phyloP scores from a whole-genome alignment of 208 protist species.

The Angomonas deanei region DNA sequence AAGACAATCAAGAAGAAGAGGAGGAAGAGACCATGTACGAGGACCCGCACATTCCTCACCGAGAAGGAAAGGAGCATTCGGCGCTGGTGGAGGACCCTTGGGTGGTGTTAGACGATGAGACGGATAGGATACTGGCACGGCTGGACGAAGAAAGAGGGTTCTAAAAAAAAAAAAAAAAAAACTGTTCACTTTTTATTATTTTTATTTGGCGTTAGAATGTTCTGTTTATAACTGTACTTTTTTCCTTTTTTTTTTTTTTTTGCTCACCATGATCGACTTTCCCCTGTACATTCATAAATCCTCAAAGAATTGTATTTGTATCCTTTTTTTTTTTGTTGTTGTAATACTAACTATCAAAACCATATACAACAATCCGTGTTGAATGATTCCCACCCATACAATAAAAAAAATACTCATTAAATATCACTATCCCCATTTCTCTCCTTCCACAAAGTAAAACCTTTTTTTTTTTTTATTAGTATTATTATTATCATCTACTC shows the following conservation, averaged over 20 bases:
- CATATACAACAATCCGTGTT: no score
- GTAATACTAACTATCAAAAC: background rate
- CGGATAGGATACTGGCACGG: constrained; percentile 39
- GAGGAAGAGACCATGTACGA: background rate
- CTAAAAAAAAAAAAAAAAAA: constrained; percentile 11
- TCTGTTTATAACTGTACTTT: background rate
- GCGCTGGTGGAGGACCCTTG: constrained; percentile 33
- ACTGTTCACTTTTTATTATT: background rate
- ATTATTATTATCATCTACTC: constrained; percentile 5
- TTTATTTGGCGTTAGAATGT: no score
- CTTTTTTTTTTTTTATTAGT: background rate
- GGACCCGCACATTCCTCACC: background rate
- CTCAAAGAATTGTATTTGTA: background rate
- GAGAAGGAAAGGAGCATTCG: background rate
- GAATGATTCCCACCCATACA: no score
- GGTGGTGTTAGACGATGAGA: constrained; percentile 55
- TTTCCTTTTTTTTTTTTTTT: constrained; percentile 9
- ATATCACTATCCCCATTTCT: no score
- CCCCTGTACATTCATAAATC: background rate
- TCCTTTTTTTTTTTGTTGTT: constrained; percentile 9
- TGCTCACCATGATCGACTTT: background rate
- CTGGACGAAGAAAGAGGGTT: constrained; percentile 4
- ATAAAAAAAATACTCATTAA: no score
- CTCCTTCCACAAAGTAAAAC: no score
- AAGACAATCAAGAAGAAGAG: background rate